Conservation (phyloP, 805 yeast species). For the Candida michaelii region DNA sequence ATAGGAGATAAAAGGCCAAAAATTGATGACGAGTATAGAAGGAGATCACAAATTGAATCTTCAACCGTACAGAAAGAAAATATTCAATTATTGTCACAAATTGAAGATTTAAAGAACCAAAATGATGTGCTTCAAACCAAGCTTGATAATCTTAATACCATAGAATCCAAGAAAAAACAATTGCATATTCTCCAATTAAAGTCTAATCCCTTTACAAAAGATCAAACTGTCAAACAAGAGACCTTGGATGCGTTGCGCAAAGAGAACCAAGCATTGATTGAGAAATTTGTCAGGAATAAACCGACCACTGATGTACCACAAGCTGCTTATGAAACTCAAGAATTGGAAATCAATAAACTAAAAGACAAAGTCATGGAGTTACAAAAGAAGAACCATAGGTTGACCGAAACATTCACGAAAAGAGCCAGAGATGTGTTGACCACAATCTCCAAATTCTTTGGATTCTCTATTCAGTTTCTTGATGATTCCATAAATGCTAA, state of each 20-base stretch:
- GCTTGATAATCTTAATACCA: conserved; percentile 22
- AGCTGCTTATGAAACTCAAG: conserved; percentile 62
- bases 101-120: conserved; percentile 37
- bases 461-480: conserved; percentile 69
- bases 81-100: conserved; percentile 33
- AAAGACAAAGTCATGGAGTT: conserved; percentile 49
- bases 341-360: conserved; percentile 49
- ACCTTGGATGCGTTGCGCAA: conserved; percentile 49
- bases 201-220: conserved; percentile 61
- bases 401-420: conserved; percentile 56
- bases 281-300: conserved; percentile 19
- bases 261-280: conserved; percentile 58
- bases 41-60: conserved; percentile 15
- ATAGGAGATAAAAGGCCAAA: conserved; percentile 27
- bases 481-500: conserved; percentile 42
- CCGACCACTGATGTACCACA: conserved; percentile 43
- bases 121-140: conserved; percentile 37
- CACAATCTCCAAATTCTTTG: conserved; percentile 65
- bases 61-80: conserved; percentile 37
- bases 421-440: conserved; percentile 73
- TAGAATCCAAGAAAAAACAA: conserved; percentile 21
- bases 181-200: conserved; percentile 60
- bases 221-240: conserved; percentile 59
- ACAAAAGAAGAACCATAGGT: conserved; percentile 52
- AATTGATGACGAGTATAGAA: conserved; percentile 20